These are phyloP conservation scores for Orbilia ellipsospora DNA, from an alignment of 2,329 filamentous ascomycete species.

Conservation along the genomic window DNA sequence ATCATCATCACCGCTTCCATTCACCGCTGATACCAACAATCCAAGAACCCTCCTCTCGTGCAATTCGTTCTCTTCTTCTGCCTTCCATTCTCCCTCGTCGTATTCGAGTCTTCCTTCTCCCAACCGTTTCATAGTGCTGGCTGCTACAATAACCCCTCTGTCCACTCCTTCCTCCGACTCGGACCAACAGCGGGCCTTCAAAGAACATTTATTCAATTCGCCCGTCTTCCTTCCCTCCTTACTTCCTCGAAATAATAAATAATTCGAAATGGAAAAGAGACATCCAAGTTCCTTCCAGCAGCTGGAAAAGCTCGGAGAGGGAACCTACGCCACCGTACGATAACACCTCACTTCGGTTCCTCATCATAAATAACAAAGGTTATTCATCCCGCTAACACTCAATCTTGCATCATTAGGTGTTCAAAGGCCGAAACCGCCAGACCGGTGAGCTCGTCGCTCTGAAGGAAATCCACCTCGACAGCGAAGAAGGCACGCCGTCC, in stretches of 20 bases:
- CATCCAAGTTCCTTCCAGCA: conserved; percentile 99
- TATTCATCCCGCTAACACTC: conserved; percentile 15
- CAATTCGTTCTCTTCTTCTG: conserved; percentile 4
- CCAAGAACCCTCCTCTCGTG: conserved; percentile 5
- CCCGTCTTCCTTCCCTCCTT: not conserved
- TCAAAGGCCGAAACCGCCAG: conserved; percentile 97
- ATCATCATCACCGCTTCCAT: not conserved
- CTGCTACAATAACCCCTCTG: conserved; percentile 24
- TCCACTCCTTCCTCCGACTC: conserved; percentile 29
- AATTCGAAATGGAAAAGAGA: conserved; percentile 70
- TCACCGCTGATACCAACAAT: conserved; percentile 7
- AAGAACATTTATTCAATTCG: conserved; percentile 1
- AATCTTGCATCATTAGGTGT: conserved; percentile 72
- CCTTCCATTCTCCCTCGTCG: not conserved
- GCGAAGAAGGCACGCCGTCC: conserved; percentile 95
- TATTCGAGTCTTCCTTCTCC: conserved; percentile 4
- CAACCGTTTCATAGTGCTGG: conserved; percentile 25
- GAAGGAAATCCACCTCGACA: conserved; percentile 98
- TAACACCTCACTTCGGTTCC: conserved; percentile 1
- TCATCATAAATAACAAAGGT: conserved; percentile 10
- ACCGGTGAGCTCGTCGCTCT: conserved; percentile 95
- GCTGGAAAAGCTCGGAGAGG: conserved; percentile 97
- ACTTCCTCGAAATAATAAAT: not conserved
- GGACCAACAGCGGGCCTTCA: not conserved
- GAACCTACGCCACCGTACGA: conserved; percentile 95